Evolutionary conservation across 176 grass and related monocot species (phyloP).

Genomic region (Luzula sylvatica): DNA sequence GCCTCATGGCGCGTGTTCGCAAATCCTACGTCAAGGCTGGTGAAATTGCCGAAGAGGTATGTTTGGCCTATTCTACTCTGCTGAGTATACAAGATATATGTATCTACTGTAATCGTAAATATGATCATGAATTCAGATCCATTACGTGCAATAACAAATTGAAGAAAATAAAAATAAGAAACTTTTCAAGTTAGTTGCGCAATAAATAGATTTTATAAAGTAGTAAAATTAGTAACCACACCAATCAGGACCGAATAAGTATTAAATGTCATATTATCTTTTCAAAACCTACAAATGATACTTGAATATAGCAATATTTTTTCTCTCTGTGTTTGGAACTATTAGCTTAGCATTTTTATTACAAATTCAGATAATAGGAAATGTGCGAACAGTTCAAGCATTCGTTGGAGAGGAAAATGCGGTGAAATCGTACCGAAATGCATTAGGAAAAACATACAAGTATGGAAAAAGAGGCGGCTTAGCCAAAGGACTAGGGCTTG

Average conservation of each 20-base stretch:
- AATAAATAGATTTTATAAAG: no score
- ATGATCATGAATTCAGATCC: no score
- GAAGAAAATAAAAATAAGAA: no score
- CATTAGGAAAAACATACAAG: constrained; percentile 60
- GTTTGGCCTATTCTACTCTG: neutral
- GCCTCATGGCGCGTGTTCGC: constrained; percentile 79
- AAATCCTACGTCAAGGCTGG: constrained; percentile 98
- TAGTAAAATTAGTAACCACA: no score
- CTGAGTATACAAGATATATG: no score
- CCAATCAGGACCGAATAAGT: no score
- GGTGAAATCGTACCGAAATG: constrained; percentile 52
- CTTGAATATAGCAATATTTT: no score
- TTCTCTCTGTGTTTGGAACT: neutral
- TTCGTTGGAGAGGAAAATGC: constrained; percentile 96
- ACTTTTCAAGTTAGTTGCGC: no score
- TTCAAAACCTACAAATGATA: no score
- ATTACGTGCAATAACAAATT: no score
- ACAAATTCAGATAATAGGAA: constrained; percentile 61
- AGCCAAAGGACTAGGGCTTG: constrained; percentile 84
- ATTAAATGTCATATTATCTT: no score
- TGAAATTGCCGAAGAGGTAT: constrained; percentile 92
- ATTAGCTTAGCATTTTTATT: neutral
- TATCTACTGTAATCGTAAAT: no score
- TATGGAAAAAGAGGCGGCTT: constrained; percentile 79
- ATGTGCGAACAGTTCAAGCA: constrained; percentile 91